Evolutionary conservation across 2,329 filamentous ascomycete species (phyloP).

Genomic region (Paecilomyces niveus): DNA sequence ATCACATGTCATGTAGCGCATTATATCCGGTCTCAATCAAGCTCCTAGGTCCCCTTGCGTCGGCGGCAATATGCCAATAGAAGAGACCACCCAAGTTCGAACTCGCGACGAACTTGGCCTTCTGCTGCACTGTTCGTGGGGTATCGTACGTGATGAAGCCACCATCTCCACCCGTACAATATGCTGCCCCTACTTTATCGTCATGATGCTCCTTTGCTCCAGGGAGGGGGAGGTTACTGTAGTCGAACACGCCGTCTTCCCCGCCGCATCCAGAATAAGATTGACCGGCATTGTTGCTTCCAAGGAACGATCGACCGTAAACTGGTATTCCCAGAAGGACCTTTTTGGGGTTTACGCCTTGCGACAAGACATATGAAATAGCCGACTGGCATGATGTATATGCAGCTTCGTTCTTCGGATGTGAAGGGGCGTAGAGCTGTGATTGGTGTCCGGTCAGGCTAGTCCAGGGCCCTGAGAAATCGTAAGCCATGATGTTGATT

Average conservation of each 20-base stretch:
- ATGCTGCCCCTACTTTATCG: constrained; percentile 60
- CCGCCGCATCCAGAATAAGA: constrained; percentile 47
- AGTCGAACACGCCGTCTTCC: constrained; percentile 67
- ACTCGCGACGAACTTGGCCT: constrained; percentile 66
- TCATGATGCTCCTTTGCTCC: constrained; percentile 62
- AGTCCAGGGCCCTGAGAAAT: constrained; percentile 68
- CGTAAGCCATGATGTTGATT: constrained; percentile 74
- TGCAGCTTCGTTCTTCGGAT: constrained; percentile 49
- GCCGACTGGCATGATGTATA: constrained; percentile 56
- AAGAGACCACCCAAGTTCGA: constrained; percentile 68
- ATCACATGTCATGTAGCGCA: constrained; percentile 41
- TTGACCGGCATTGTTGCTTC: constrained; percentile 59
- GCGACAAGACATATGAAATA: constrained; percentile 57
- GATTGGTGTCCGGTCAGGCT: constrained; percentile 64
- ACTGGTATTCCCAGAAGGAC: constrained; percentile 69
- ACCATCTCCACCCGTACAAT: constrained; percentile 62
- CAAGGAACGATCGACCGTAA: constrained; percentile 68
- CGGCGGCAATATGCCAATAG: constrained; percentile 73
- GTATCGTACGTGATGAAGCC: constrained; percentile 78
- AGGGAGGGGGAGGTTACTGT: constrained; percentile 58
- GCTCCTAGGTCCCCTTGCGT: constrained; percentile 52
- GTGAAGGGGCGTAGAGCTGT: constrained; percentile 58
- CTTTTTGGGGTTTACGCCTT: constrained; percentile 62
- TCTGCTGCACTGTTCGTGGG: constrained; percentile 65
- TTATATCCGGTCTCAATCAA: constrained; percentile 55